Percentiles rank a stretch among this genome's conserved stretches.
Conservation (phyloP, 139 green algal genomes). For the Chlorella ohadii region DNA sequence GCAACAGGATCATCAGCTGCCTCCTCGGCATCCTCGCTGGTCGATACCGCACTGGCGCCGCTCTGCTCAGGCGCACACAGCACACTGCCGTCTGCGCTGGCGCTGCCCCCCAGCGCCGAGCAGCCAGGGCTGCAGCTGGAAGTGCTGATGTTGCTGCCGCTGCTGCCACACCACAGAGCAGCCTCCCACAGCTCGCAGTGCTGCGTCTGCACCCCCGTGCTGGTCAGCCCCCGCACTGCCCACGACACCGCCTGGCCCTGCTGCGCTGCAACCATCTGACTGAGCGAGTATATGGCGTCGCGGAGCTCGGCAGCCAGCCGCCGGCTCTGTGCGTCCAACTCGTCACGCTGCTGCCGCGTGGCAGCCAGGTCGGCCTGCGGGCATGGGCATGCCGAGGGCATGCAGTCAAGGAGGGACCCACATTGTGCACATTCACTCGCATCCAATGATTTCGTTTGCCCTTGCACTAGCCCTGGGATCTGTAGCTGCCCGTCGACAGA, state of each 20-base stretch:
- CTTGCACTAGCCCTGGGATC: too few species aligned
- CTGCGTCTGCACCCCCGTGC: constrained; percentile 5
- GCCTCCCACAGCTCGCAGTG: constrained; percentile 29
- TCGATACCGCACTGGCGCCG: not conserved
- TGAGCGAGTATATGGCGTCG: constrained; percentile 2
- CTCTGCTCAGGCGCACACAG: not conserved
- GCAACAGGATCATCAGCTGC: not conserved
- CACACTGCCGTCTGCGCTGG: not conserved
- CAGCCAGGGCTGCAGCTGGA: not conserved
- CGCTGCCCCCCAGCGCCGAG: not conserved
- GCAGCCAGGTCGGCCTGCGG: not conserved
- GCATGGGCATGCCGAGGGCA: not conserved
- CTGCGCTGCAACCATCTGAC: not conserved
- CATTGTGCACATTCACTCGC: too few species aligned
- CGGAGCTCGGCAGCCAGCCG: constrained; percentile 1
- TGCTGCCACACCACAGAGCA: not conserved
- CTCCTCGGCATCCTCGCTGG: not conserved
- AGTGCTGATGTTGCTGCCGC: not conserved
- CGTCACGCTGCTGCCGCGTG: not conserved
- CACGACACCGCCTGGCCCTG: not conserved
- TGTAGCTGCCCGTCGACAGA: too few species aligned
- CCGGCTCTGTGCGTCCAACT: not conserved
- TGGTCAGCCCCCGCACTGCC: not conserved
- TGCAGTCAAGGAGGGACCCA: too few species aligned
- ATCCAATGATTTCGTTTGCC: too few species aligned